phyloP scores from a whole-genome alignment of 306 rosid species.

The Vigna trinervia region DNA sequence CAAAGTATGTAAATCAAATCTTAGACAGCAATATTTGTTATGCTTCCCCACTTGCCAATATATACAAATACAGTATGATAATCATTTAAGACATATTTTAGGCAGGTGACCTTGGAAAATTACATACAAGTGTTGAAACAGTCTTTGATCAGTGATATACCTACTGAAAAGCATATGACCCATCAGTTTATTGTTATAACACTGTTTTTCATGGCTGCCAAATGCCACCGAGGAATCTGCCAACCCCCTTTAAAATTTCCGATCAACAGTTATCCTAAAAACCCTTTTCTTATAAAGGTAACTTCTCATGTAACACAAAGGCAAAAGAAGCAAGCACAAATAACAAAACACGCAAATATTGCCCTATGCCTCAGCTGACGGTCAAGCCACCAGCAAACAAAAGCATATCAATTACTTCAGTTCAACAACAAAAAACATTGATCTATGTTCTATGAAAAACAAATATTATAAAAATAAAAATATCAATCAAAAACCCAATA shows the following conservation, averaged over 20 bases:
- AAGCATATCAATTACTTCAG: conserved; percentile 14
- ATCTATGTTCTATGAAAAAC: conserved; percentile 24
- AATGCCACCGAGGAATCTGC: conserved; percentile 30
- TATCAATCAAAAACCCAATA: conserved; percentile 14
- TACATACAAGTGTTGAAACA: conserved; percentile 1
- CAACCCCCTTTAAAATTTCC: conserved; percentile 36
- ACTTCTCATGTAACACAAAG: conserved; percentile 7
- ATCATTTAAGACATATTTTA: not conserved
- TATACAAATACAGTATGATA: not conserved
- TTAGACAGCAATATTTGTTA: not conserved
- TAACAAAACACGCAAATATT: conserved; percentile 2
- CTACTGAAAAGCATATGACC: not conserved
- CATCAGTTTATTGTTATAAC: conserved; percentile 18
- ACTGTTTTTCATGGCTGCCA: conserved; percentile 8
- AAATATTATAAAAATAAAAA: not conserved
- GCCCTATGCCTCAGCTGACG: conserved; percentile 4
- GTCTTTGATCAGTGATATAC: not conserved
- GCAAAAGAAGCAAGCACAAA: conserved; percentile 11
- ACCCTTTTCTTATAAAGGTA: conserved; percentile 29
- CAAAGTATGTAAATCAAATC: conserved; percentile 36
- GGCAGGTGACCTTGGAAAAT: not conserved
- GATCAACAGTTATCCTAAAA: conserved; percentile 13
- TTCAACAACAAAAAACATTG: conserved; percentile 21
- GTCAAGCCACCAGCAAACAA: conserved; percentile 26
- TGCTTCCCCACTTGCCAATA: conserved; percentile 11